phyloP scores from a whole-genome alignment of 2,329 filamentous ascomycete species.

The Dothideomycetidae sp. region DNA sequence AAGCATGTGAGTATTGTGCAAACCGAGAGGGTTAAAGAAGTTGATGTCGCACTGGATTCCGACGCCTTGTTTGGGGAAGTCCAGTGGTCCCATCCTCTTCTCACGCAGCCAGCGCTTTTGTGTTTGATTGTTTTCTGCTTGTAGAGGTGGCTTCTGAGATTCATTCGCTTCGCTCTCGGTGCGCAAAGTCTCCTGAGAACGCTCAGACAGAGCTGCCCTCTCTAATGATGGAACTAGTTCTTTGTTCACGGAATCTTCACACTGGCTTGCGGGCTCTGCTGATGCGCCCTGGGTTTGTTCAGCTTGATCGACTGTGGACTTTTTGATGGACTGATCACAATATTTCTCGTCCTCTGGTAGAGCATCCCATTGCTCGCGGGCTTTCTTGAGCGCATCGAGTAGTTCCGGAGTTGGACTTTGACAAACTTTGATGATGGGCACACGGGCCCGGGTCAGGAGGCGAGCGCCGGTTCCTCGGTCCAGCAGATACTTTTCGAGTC shows the following conservation, averaged over 20 bases:
- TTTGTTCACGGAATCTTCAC: neutral
- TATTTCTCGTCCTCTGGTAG: constrained; percentile 33
- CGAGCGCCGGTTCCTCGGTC: constrained; percentile 60
- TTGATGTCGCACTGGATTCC: constrained; percentile 91
- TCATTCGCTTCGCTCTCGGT: neutral
- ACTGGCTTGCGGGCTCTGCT: neutral
- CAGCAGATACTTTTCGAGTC: constrained; percentile 62
- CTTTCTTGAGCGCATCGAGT: constrained; percentile 45
- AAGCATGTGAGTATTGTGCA: constrained; percentile 72
- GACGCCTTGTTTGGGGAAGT: constrained; percentile 61
- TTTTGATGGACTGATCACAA: constrained; percentile 9
- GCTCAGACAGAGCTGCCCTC: neutral
- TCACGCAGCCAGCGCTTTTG: constrained; percentile 30
- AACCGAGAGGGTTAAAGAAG: constrained; percentile 68
- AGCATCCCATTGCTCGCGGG: constrained; percentile 59
- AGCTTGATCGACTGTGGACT: neutral
- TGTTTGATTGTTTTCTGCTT: constrained; percentile 8
- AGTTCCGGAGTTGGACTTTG: constrained; percentile 51
- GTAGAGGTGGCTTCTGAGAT: constrained; percentile 1
- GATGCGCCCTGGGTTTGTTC: neutral
- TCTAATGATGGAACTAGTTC: neutral
- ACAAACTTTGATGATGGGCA: constrained; percentile 81
- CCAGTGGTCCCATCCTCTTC: constrained; percentile 40
- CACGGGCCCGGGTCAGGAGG: constrained; percentile 61
- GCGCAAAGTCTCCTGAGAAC: neutral